phyloP scores from a whole-genome alignment of 208 protist genomes.

The Angomonas ambiguus region DNA sequence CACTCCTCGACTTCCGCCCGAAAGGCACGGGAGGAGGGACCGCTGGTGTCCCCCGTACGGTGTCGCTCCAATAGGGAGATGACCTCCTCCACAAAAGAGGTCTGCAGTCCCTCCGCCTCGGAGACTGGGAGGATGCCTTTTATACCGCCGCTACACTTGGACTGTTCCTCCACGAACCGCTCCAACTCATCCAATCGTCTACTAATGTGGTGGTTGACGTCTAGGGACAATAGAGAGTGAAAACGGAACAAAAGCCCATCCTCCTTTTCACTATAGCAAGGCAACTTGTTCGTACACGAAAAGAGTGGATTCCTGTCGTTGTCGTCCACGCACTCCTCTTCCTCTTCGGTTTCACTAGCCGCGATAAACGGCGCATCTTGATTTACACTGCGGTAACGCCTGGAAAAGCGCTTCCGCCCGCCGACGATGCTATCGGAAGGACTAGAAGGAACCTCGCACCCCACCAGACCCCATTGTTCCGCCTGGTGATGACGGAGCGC shows the following conservation, averaged over 20 bases:
- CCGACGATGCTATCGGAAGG: not conserved
- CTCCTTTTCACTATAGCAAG: not conserved
- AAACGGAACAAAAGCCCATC: conserved; percentile 6
- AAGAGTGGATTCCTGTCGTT: no score
- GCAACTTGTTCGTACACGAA: not conserved
- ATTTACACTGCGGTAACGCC: not conserved
- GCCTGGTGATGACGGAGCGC: not conserved
- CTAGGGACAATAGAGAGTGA: conserved; percentile 27
- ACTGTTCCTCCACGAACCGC: not conserved
- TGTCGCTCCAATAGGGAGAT: not conserved
- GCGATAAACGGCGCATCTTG: no score
- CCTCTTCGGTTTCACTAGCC: no score
- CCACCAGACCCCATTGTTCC: not conserved
- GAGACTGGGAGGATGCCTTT: conserved; percentile 19
- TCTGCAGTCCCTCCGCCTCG: conserved; percentile 18
- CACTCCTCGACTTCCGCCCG: not conserved
- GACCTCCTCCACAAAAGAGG: conserved; percentile 17
- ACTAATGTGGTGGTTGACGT: conserved; percentile 29
- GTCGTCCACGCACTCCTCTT: no score
- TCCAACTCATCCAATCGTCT: conserved; percentile 18
- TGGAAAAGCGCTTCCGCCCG: not conserved
- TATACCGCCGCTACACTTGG: conserved; percentile 18
- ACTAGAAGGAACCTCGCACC: not conserved
- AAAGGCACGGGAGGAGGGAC: no score
- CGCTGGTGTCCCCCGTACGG: no score